phyloP scores from a whole-genome alignment of 345 rosid genomes.

The Eutrema heterophyllum region DNA sequence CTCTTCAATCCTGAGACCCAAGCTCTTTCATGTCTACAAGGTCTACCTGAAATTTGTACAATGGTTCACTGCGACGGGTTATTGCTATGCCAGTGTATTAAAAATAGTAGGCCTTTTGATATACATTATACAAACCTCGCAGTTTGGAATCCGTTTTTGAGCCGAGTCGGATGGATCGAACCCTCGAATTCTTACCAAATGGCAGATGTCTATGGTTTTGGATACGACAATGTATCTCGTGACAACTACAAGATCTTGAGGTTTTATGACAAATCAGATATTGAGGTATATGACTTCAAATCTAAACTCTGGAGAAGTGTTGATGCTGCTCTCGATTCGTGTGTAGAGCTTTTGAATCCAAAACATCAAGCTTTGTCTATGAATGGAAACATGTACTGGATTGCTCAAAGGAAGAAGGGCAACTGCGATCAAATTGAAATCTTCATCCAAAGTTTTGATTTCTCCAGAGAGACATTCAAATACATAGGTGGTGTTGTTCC shows the following conservation, averaged over 20 bases:
- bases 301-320: background rate
- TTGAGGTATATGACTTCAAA: background rate
- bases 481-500: background rate
- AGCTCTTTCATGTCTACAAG: background rate
- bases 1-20: background rate
- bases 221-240: background rate
- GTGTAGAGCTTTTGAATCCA: background rate
- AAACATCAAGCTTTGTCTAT: background rate
- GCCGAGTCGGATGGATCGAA: background rate
- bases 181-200: background rate
- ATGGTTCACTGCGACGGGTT: background rate
- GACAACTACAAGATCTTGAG: background rate
- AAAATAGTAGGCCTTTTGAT: background rate
- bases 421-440: background rate
- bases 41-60: background rate
- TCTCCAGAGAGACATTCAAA: background rate
- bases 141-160: background rate
- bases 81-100: background rate
- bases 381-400: background rate
- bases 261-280: background rate
- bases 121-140: background rate
- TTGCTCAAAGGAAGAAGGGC: background rate
- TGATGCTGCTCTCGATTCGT: background rate
- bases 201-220: background rate
- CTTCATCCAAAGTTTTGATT: background rate